phyloP scores from a whole-genome alignment of 108 stramenopile species.

The Craspedostauros australis region DNA sequence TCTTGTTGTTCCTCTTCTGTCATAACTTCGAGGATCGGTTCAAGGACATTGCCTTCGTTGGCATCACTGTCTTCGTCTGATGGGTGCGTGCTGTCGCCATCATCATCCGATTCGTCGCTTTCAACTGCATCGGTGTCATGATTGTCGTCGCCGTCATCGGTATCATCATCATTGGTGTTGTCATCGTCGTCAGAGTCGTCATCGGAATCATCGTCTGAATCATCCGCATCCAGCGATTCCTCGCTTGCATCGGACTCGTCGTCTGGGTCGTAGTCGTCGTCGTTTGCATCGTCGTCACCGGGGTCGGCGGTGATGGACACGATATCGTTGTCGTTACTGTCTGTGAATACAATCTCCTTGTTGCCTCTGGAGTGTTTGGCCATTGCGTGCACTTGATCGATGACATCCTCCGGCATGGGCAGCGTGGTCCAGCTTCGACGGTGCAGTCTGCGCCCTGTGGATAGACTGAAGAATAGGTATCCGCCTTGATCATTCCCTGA shows the following conservation, averaged over 20 bases:
- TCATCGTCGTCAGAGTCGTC: too few relatives aligned
- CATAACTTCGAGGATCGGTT: too few relatives aligned
- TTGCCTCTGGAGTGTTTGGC: not conserved
- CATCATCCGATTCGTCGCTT: too few relatives aligned
- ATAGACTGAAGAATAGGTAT: not conserved
- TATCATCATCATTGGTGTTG: not conserved
- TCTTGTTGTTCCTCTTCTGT: too few relatives aligned
- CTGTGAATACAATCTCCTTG: not conserved
- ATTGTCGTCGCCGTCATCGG: slow-evolving; percentile 1
- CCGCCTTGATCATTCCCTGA: slow-evolving; percentile 4
- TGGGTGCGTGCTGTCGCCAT: too few relatives aligned
- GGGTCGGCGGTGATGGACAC: not conserved
- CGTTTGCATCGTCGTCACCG: not conserved
- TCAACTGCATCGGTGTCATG: not conserved
- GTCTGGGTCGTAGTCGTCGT: not conserved
- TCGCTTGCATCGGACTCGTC: too few relatives aligned
- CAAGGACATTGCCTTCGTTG: too few relatives aligned
- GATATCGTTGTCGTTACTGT: not conserved
- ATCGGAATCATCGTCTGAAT: too few relatives aligned
- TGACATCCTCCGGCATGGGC: not conserved
- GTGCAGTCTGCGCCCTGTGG: slow-evolving; percentile 1
- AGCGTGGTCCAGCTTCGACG: not conserved
- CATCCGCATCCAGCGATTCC: not conserved
- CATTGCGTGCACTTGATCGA: not conserved
- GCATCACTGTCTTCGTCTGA: too few relatives aligned